Percentiles rank a stretch among this genome's conserved stretches.
These are phyloP conservation scores for Nemania sp. DNA, from an alignment of 2,329 filamentous ascomycete genomes.

Conservation along the genomic window DNA sequence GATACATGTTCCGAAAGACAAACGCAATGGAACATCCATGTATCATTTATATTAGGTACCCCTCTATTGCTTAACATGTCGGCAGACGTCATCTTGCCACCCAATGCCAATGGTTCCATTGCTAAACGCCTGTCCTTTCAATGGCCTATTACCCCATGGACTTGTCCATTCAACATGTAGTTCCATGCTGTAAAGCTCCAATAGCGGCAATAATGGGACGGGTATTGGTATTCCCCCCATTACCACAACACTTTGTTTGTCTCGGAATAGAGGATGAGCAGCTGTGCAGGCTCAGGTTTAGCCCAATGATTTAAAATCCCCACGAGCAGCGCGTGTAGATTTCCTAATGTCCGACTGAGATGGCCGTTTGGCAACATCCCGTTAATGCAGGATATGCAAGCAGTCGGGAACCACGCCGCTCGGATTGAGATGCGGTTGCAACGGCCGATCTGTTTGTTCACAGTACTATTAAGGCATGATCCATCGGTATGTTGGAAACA, in stretches of 20 bases:
- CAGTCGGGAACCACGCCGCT: no score
- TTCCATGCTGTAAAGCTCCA: neutral
- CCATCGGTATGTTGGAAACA: no score
- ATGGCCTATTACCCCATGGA: neutral
- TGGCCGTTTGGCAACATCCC: neutral
- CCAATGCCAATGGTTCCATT: conserved; percentile 4
- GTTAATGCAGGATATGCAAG: conserved; percentile 8
- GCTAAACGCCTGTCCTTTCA: neutral
- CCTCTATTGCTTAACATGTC: conserved; percentile 16
- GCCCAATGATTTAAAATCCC: no score
- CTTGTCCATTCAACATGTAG: neutral
- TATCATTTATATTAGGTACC: conserved; percentile 5
- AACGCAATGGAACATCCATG: conserved; percentile 15
- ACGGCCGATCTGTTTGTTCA: no score
- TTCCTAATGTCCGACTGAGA: neutral
- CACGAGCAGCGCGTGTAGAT: conserved; percentile 8
- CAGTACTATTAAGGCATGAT: no score
- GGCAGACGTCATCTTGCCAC: conserved; percentile 27
- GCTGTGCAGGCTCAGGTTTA: no score
- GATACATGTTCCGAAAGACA: no score
- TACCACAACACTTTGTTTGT: no score
- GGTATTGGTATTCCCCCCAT: no score
- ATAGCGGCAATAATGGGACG: neutral
- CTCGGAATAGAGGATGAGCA: no score
- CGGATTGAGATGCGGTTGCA: no score